Evolutionary conservation across 371 early-diverging fungal species (phyloP).

Genomic region (Thermomucor indicae-seudaticae): DNA sequence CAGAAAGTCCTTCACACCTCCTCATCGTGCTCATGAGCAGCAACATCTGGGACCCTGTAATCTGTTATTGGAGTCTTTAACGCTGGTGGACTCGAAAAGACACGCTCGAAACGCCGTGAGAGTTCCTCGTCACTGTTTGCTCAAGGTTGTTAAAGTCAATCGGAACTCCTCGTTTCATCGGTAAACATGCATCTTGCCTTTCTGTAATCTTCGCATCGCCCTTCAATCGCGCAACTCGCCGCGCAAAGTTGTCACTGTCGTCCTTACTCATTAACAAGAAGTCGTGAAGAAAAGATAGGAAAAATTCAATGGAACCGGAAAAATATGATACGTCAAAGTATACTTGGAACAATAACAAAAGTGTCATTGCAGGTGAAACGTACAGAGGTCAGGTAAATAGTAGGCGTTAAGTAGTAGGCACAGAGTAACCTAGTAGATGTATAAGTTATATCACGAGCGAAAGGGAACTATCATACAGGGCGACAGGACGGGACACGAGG

Average conservation of each 20-base stretch:
- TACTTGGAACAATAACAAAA: too few species aligned
- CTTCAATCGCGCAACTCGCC: constrained; percentile 4
- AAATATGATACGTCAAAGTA: too few species aligned
- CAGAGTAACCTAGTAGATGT: too few species aligned
- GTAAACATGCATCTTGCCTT: neutral
- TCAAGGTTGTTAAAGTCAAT: neutral
- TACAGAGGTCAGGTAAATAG: too few species aligned
- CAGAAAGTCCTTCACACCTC: constrained; percentile 1
- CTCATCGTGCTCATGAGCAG: constrained; percentile 11
- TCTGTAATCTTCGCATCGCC: constrained; percentile 1
- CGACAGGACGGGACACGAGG: too few species aligned
- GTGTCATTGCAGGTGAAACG: too few species aligned
- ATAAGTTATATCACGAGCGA: too few species aligned
- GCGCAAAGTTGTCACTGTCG: constrained; percentile 6
- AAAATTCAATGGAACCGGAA: too few species aligned
- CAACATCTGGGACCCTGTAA: constrained; percentile 15
- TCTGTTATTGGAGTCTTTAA: constrained; percentile 6
- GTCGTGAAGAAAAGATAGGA: too few species aligned
- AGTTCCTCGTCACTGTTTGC: constrained; percentile 19
- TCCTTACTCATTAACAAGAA: too few species aligned
- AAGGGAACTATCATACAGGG: too few species aligned
- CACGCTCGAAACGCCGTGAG: constrained; percentile 20
- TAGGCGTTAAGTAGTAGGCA: too few species aligned
- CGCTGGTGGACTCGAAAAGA: constrained; percentile 24
- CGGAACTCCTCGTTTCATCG: neutral